Percentiles rank a stretch among this genome's conserved stretches.
Conservation (phyloP, 306 rosid genomes). For the Geum urbanum region DNA sequence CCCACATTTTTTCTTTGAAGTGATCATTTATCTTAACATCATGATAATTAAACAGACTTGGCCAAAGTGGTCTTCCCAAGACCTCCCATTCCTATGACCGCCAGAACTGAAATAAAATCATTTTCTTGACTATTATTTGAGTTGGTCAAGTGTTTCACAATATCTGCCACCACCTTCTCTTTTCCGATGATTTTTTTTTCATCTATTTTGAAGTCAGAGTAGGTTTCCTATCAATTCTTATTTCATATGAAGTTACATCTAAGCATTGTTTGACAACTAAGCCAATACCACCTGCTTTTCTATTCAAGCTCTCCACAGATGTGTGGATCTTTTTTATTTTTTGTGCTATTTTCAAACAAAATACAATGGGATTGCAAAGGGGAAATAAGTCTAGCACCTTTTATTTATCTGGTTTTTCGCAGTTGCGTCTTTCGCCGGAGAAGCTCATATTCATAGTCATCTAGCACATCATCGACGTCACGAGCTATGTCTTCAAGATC, state of each 20-base stretch:
- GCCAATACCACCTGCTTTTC: not conserved
- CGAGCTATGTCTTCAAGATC: not conserved
- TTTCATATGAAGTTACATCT: not conserved
- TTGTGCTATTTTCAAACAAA: no score
- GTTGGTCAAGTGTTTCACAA: not conserved
- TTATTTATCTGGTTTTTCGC: no score
- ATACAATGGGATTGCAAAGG: not conserved
- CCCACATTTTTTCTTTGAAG: not conserved
- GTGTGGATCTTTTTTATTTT: not conserved
- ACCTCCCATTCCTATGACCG: not conserved
- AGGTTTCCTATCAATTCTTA: no score
- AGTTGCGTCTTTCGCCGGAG: not conserved
- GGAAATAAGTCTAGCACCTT: not conserved
- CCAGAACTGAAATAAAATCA: not conserved
- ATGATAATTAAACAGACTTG: no score
- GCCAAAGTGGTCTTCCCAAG: not conserved
- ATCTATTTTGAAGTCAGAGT: no score
- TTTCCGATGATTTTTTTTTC: no score
- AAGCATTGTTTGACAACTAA: no score
- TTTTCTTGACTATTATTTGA: no score
- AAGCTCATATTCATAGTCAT: not conserved
- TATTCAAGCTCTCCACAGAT: not conserved
- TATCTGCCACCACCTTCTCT: not conserved
- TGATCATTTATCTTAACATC: no score
- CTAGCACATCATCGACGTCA: not conserved